Evolutionary conservation across 129 eudicot species (phyloP).

Genomic region (Sambucus nigra): DNA sequence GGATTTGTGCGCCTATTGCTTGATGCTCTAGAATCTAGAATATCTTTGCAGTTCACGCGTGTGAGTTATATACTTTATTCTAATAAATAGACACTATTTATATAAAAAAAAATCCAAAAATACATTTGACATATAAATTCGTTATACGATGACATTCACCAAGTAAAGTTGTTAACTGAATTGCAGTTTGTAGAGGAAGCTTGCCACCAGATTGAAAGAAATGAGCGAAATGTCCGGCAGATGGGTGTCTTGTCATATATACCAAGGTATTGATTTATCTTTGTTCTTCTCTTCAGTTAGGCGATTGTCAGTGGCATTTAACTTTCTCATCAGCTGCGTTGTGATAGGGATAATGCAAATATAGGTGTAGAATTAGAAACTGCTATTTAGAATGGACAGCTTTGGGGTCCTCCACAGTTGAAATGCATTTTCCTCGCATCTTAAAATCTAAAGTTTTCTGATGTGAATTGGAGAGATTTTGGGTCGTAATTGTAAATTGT

Average conservation of each 20-base stretch:
- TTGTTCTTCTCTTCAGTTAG: not conserved
- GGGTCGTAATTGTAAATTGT: too few species aligned
- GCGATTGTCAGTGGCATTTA: not conserved
- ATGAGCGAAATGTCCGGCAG: slow-evolving; percentile 80
- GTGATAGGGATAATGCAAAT: not conserved
- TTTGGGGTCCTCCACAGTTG: too few species aligned
- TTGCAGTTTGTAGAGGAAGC: slow-evolving; percentile 94
- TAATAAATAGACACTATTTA: not conserved
- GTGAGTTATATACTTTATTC: slow-evolving; percentile 35
- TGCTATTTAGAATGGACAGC: not conserved
- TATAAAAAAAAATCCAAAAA: too few species aligned
- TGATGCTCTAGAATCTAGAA: slow-evolving; percentile 80
- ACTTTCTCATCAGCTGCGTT: not conserved
- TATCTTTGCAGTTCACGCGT: slow-evolving; percentile 64
- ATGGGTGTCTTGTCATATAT: slow-evolving; percentile 87
- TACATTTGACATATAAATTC: not conserved
- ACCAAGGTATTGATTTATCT: slow-evolving; percentile 44
- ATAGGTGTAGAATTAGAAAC: not conserved
- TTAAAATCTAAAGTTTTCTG: too few species aligned
- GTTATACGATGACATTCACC: slow-evolving; percentile 6
- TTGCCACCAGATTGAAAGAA: slow-evolving; percentile 92
- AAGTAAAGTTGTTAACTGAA: not conserved
- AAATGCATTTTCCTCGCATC: too few species aligned
- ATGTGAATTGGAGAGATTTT: too few species aligned
- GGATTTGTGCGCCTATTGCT: slow-evolving; percentile 88